These are phyloP conservation scores for Malus hybrid DNA, from an alignment of 331 rosid genomes.

Conservation along the genomic window DNA sequence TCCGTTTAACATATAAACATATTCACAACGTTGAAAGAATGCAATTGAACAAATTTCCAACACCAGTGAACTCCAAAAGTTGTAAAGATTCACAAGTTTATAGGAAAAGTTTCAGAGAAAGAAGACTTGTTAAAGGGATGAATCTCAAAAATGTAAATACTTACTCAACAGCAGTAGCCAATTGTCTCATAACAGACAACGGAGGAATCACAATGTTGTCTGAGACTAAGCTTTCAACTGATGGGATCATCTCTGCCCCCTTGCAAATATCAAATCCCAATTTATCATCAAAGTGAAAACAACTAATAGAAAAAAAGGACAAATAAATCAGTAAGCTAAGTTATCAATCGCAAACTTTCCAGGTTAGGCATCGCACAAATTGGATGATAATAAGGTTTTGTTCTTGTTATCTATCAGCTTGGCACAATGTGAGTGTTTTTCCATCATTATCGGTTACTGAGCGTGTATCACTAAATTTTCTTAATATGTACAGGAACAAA, in stretches of 20 bases:
- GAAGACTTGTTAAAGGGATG: no score
- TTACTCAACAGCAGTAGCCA: conserved; percentile 88
- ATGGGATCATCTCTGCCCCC: conserved; percentile 64
- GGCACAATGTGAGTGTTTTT: not conserved
- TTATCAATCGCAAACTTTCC: conserved; percentile 4
- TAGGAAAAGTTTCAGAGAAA: no score
- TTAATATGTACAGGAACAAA: not conserved
- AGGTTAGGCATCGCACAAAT: not conserved
- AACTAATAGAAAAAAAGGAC: not conserved
- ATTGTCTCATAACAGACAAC: conserved; percentile 66
- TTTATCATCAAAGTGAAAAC: conserved; percentile 13
- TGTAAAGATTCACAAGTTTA: no score
- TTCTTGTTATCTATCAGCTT: conserved; percentile 7
- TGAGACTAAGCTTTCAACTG: conserved; percentile 61
- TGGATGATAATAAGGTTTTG: not conserved
- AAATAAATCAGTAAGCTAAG: not conserved
- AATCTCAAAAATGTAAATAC: conserved; percentile 15
- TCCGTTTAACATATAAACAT: not conserved
- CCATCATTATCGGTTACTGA: not conserved
- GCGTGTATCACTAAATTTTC: not conserved
- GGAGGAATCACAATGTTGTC: conserved; percentile 65
- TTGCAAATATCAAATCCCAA: conserved; percentile 26
- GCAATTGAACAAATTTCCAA: no score
- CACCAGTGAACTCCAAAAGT: no score
- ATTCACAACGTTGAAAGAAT: not conserved